phyloP scores from a whole-genome alignment of 164 flowering plant genomes.

The Akebia trifoliata region DNA sequence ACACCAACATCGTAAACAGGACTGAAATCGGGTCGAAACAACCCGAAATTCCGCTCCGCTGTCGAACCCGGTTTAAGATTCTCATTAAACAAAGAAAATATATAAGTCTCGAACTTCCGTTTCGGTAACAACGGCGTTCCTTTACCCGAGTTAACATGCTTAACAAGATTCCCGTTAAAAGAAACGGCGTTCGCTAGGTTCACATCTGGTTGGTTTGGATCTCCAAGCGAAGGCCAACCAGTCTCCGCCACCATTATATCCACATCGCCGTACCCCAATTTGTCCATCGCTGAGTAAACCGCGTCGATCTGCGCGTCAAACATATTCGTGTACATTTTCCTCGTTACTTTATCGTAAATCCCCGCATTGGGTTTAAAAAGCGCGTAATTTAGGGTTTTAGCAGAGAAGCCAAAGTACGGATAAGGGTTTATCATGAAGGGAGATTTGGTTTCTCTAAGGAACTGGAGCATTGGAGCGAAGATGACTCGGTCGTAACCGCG shows the following conservation, averaged over 20 bases:
- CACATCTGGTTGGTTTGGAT: constrained; percentile 37
- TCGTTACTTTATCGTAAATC: constrained; percentile 32
- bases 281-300: constrained; percentile 50
- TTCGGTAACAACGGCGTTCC: constrained; percentile 87
- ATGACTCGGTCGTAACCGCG: constrained; percentile 36
- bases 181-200: constrained; percentile 43
- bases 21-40: constrained; percentile 58
- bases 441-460: constrained; percentile 50
- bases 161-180: constrained; percentile 51
- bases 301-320: constrained; percentile 69
- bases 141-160: constrained; percentile 49
- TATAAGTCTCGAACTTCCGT: constrained; percentile 53
- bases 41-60: constrained; percentile 71
- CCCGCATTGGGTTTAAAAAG: constrained; percentile 55
- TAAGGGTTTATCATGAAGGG: constrained; percentile 79
- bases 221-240: constrained; percentile 84
- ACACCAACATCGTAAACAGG: constrained; percentile 72
- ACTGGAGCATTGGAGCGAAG: constrained; percentile 55
- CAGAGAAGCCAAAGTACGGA: constrained; percentile 58
- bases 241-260: constrained; percentile 74
- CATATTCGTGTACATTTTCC: constrained; percentile 52
- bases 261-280: constrained; percentile 63
- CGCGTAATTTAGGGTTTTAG: constrained; percentile 33
- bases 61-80: constrained; percentile 48
- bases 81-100: constrained; percentile 79